These are phyloP conservation scores for Septoria petroselini DNA, from an alignment of 2,329 filamentous ascomycete species.

Conservation along the genomic window DNA sequence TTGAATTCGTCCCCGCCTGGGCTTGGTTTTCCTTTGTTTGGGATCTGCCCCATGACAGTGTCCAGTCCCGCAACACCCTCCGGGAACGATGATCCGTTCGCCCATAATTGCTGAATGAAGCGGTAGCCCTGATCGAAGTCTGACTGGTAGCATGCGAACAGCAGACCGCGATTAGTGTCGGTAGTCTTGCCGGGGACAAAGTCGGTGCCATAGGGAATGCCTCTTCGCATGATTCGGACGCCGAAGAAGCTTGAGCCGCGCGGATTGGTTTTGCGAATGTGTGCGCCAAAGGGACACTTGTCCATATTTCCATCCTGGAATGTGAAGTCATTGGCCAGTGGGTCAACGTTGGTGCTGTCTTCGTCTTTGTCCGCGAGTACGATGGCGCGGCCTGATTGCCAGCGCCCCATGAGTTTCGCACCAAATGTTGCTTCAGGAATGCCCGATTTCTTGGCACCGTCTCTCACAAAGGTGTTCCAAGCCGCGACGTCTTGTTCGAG, in stretches of 20 bases:
- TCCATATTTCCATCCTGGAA: slow-evolving; percentile 41
- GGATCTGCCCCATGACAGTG: slow-evolving; percentile 38
- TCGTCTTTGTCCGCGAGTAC: not conserved
- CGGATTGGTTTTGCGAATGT: slow-evolving; percentile 49
- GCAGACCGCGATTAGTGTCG: slow-evolving; percentile 42
- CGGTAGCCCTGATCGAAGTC: slow-evolving; percentile 43
- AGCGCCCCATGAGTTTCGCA: slow-evolving; percentile 45
- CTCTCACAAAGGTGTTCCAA: slow-evolving; percentile 42
- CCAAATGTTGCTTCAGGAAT: slow-evolving; percentile 39
- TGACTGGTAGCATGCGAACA: slow-evolving; percentile 49
- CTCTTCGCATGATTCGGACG: slow-evolving; percentile 44
- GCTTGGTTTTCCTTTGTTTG: not conserved
- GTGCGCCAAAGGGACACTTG: slow-evolving; percentile 47
- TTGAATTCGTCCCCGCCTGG: slow-evolving; percentile 18
- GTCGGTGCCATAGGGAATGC: slow-evolving; percentile 42
- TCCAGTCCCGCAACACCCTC: slow-evolving; percentile 36
- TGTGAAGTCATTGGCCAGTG: slow-evolving; percentile 33
- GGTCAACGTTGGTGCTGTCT: slow-evolving; percentile 1
- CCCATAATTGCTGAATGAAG: slow-evolving; percentile 38
- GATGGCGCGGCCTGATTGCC: slow-evolving; percentile 34
- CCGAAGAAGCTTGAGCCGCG: slow-evolving; percentile 34
- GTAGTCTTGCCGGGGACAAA: slow-evolving; percentile 6
- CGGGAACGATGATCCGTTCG: slow-evolving; percentile 30
- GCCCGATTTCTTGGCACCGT: slow-evolving; percentile 30
- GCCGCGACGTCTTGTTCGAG: slow-evolving; percentile 46